Evolutionary conservation across 192 early-diverging fungal genomes (phyloP).

Genomic region (Physocladia obscura): DNA sequence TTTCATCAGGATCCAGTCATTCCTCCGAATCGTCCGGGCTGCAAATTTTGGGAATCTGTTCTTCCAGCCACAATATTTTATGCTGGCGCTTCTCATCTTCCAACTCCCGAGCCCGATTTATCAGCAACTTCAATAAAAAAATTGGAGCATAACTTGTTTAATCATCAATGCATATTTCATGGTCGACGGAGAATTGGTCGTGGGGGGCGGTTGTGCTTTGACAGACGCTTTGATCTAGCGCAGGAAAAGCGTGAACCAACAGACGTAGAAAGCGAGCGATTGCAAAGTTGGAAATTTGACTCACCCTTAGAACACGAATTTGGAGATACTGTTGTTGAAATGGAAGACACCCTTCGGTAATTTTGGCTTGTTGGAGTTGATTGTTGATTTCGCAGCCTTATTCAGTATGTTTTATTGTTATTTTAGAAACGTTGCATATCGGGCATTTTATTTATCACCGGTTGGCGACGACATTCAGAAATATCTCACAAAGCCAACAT

Average conservation of each 20-base stretch:
- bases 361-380: not conserved
- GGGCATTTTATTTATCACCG: constrained; percentile 27
- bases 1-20: not conserved
- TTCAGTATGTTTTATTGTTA: no score
- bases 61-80: not conserved
- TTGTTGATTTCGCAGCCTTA: not conserved
- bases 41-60: constrained; percentile 3
- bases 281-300: not conserved
- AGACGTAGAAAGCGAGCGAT: not conserved
- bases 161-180: no score
- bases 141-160: no score
- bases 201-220: constrained; percentile 73
- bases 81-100: no score
- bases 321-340: not conserved
- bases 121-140: no score
- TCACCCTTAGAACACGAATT: not conserved
- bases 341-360: constrained; percentile 25
- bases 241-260: not conserved
- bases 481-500: constrained; percentile 26
- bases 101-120: no score
- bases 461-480: constrained; percentile 28
- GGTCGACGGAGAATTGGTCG: constrained; percentile 61
- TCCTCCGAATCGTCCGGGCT: not conserved
- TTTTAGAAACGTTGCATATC: constrained; percentile 16
- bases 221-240: constrained; percentile 51